Evolutionary conservation across 2,329 filamentous ascomycete genomes (phyloP), one percentile per base, ranked within the genome.

Genomic region (Ophiostoma piceae): DNA sequence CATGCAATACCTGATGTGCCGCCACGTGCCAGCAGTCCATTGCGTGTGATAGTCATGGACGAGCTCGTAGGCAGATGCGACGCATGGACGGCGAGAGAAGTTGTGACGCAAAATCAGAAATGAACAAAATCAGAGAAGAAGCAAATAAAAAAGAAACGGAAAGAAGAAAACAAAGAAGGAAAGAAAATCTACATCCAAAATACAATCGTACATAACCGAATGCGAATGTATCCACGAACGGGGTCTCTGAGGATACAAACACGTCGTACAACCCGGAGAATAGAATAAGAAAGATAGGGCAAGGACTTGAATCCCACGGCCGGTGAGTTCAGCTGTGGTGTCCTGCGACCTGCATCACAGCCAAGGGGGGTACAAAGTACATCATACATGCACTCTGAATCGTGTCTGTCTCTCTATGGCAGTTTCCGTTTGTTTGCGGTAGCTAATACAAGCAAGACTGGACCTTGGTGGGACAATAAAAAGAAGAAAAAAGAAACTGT

Each of bases 301-400:
- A 57, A 57, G 51, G n/a, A 11, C 51, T 57, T 57, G 51, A 57
- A 57, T 57, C 51, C 51, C 51, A 57, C 19, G n/a, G 51, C 51
- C 51, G 51, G 51, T 57, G 51, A 57, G 51, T 26, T 57, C 51
- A 57, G 51, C 51, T 57, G 43, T 47, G 43, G 43, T 47, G 43
- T 19, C 5, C 43, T 47, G 43, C 43, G 19, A 47, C 43, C 43
- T 47, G 5, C 43, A 47, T 47, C 43, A 19, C 16, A 47, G 41
- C 19, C 43, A 47, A 47, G 43, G 43, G 43, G 43, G 43, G 16
- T 47, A 47, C 41, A 47, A 47, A 19, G 14, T 47, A 47, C 47
- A 8, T 14, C 22, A 6, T 54, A 54, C 43, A 57, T 22, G 51
- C 11, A 57, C 51, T 54, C 47, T 8, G 47, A n/a, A 26, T n/a